A percentile compares a stretch with the other conserved stretches of the same genome.
phyloP scores from a whole-genome alignment of 75 land plant species.

The Cryptomeria japonica region DNA sequence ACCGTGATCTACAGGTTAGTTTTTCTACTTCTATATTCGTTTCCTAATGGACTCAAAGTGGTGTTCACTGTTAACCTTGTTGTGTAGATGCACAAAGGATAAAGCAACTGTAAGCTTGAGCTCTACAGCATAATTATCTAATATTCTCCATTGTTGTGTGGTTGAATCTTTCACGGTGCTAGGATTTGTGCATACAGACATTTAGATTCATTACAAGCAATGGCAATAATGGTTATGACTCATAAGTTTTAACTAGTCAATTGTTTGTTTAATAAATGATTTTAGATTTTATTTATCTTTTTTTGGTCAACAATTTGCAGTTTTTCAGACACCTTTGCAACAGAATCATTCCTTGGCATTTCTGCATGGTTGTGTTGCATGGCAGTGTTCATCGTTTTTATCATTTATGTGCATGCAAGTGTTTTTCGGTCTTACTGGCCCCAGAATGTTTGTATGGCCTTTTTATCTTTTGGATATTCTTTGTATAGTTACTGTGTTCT shows the following conservation, averaged over 20 bases:
- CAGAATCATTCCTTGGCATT: neutral
- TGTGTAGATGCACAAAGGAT: neutral
- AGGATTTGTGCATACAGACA: neutral
- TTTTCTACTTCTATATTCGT: constrained; percentile 1
- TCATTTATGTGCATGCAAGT: neutral
- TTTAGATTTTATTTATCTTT: too few relatives aligned
- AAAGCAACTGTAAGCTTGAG: neutral
- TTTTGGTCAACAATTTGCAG: too few relatives aligned
- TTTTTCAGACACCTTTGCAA: neutral
- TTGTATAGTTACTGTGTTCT: neutral
- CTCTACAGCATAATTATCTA: neutral
- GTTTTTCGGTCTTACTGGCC: neutral
- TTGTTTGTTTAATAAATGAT: too few relatives aligned
- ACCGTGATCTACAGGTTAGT: constrained; percentile 94
- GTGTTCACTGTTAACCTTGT: neutral
- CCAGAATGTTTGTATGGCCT: neutral
- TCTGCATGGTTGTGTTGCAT: neutral
- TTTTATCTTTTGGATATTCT: neutral
- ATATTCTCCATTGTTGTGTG: neutral
- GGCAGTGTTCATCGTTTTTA: too few relatives aligned
- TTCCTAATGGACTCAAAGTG: neutral
- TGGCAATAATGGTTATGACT: too few relatives aligned
- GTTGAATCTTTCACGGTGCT: neutral
- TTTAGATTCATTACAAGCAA: neutral
- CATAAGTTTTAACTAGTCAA: too few relatives aligned